Evolutionary conservation across 805 yeast genomes (phyloP).

Genomic region (Hanseniaspora hatyaiensis): DNA sequence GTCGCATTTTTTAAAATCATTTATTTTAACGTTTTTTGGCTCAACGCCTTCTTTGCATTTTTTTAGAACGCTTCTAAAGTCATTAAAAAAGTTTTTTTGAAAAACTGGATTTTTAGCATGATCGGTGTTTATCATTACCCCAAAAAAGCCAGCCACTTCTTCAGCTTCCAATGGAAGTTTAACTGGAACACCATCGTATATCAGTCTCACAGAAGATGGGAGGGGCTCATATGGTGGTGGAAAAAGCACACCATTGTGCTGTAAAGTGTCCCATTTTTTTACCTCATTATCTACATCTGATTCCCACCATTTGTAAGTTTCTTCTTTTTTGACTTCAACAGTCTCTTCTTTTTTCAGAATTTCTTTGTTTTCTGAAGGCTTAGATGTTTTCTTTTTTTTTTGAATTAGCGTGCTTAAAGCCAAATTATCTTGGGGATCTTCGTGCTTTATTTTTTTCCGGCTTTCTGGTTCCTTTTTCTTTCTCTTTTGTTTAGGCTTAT

Average conservation of each 20-base stretch:
- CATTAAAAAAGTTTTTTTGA: conserved; percentile 75
- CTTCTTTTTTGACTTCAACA: conserved; percentile 17
- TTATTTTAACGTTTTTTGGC: conserved; percentile 33
- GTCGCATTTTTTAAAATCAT: conserved; percentile 58
- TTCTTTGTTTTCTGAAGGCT: too few species aligned
- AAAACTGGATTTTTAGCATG: conserved; percentile 81
- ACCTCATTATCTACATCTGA: conserved; percentile 56
- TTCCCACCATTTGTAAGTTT: conserved; percentile 47
- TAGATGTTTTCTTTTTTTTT: too few species aligned
- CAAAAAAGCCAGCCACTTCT: conserved; percentile 93
- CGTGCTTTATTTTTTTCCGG: conserved; percentile 19
- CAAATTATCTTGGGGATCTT: conserved; percentile 21
- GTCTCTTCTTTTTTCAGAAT: too few species aligned
- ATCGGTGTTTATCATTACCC: conserved; percentile 75
- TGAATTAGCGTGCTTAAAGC: conserved; percentile 13
- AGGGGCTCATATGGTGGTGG: conserved; percentile 87
- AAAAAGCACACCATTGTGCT: conserved; percentile 82
- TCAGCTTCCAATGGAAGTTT: conserved; percentile 71
- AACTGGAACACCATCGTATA: conserved; percentile 68
- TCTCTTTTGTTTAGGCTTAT: conserved; percentile 9
- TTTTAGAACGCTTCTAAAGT: conserved; percentile 55
- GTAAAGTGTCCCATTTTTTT: conserved; percentile 74
- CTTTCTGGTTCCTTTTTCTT: conserved; percentile 14
- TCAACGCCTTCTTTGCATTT: conserved; percentile 55
- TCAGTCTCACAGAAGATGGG: conserved; percentile 62